phyloP scores from a whole-genome alignment of 495 filamentous ascomycete genomes.

The Lasiosphaeris hirsuta region DNA sequence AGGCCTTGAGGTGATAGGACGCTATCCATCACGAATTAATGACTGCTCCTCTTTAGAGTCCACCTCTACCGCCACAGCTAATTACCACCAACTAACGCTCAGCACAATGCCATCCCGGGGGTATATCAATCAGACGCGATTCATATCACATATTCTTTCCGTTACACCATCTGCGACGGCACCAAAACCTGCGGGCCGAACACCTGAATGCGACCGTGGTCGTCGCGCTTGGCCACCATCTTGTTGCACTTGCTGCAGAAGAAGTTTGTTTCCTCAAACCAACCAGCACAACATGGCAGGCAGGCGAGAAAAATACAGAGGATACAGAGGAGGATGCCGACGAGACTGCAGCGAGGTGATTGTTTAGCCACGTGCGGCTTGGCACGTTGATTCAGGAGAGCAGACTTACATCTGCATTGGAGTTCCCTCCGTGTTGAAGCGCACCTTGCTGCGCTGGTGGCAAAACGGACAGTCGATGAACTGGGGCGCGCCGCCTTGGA shows the following conservation, averaged over 20 bases:
- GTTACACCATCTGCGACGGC: conserved; percentile 8
- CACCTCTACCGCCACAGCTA: too few relatives aligned
- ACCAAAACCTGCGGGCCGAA: conserved; percentile 15
- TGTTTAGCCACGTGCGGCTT: neutral
- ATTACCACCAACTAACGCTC: too few relatives aligned
- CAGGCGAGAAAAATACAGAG: conserved; percentile 32
- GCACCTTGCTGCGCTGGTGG: conserved; percentile 20
- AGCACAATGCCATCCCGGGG: too few relatives aligned
- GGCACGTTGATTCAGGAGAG: neutral
- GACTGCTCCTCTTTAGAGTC: too few relatives aligned
- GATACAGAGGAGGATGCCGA: conserved; percentile 28
- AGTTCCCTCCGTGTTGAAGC: conserved; percentile 21
- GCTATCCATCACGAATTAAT: too few relatives aligned
- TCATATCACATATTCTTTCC: neutral
- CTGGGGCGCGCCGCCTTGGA: conserved; percentile 15
- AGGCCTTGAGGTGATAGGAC: too few relatives aligned
- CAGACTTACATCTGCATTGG: conserved; percentile 28
- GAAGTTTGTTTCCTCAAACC: conserved; percentile 33
- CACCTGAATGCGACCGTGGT: conserved; percentile 19
- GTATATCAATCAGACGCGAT: too few relatives aligned
- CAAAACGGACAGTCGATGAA: conserved; percentile 38
- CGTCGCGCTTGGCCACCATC: conserved; percentile 23
- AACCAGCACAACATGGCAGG: conserved; percentile 30
- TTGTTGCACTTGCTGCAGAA: conserved; percentile 27
- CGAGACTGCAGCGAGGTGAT: conserved; percentile 17